Evolutionary conservation across 495 filamentous ascomycete genomes (phyloP).

Genomic region (Xylaria intraflava): DNA sequence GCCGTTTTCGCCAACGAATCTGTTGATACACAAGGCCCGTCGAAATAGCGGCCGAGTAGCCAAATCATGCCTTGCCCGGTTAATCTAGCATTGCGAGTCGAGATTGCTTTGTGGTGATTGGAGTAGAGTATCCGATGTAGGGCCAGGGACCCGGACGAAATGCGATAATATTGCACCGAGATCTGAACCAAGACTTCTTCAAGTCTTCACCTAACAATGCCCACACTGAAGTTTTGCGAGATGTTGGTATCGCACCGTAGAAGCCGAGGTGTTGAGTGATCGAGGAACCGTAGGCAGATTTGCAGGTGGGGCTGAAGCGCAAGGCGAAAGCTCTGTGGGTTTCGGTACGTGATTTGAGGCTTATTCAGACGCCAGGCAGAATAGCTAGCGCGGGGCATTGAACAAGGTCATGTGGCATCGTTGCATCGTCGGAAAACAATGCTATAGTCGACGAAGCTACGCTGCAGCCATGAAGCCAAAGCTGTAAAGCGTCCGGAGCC

Average conservation of each 20-base stretch:
- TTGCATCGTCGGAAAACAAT: background rate
- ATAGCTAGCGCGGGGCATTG: constrained; percentile 19
- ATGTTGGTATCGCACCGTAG: background rate
- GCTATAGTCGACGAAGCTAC: background rate
- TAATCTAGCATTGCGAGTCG: background rate
- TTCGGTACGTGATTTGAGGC: background rate
- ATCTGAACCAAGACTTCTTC: background rate
- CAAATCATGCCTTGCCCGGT: background rate
- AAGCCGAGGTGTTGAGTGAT: constrained; percentile 6
- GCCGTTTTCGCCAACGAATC: background rate
- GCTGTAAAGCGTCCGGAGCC: background rate
- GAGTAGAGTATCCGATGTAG: too few relatives aligned
- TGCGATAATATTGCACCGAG: background rate
- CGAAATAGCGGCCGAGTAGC: background rate
- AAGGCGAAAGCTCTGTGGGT: background rate
- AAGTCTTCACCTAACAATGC: background rate
- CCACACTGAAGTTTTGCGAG: background rate
- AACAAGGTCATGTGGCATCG: constrained; percentile 1
- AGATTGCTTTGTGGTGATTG: background rate
- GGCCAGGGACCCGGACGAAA: background rate
- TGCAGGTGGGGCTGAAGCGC: constrained; percentile 21
- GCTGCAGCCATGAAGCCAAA: background rate
- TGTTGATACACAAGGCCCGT: background rate
- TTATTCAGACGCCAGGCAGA: background rate
- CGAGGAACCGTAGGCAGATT: constrained; percentile 10